These are phyloP conservation scores for Saprolegnia diclina DNA, from an alignment of 352 stramenopile genomes.

Conservation along the genomic window DNA sequence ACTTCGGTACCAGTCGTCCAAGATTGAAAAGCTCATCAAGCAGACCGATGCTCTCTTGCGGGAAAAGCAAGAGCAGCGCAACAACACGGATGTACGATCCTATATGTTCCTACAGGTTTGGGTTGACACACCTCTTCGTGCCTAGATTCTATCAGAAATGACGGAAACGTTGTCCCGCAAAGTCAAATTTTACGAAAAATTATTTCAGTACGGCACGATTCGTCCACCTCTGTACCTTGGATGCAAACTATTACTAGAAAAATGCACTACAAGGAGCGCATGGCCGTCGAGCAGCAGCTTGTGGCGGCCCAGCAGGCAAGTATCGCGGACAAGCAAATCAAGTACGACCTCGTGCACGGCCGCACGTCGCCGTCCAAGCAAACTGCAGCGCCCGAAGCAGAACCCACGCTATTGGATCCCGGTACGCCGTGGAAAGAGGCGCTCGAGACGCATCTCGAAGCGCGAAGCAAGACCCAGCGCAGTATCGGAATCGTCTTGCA, in stretches of 20 bases:
- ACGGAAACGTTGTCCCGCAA: slow-evolving; percentile 50
- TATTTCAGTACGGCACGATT: slow-evolving; percentile 32
- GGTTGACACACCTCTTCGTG: slow-evolving; percentile 33
- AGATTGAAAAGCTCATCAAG: slow-evolving; percentile 51
- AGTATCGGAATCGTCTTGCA: background rate
- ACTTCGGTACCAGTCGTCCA: slow-evolving; percentile 49
- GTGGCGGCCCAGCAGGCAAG: background rate
- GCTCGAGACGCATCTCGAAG: background rate
- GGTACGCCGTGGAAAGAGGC: slow-evolving; percentile 3
- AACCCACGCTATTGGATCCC: background rate
- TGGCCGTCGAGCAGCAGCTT: slow-evolving; percentile 11
- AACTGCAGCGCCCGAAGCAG: background rate
- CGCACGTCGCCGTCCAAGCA: background rate
- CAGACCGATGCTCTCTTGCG: slow-evolving; percentile 37
- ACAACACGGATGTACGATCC: slow-evolving; percentile 14
- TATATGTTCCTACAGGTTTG: background rate
- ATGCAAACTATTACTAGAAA: slow-evolving; percentile 10
- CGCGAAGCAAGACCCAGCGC: slow-evolving; percentile 3
- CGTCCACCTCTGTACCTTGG: background rate
- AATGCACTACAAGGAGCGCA: slow-evolving; percentile 5
- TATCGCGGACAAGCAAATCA: background rate
- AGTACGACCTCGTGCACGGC: background rate
- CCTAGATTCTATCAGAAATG: slow-evolving; percentile 61
- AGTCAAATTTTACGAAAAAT: slow-evolving; percentile 60
- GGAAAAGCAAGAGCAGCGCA: slow-evolving; percentile 37